phyloP scores from a whole-genome alignment of 305 asterid genomes.

The Fraxinus velutina region DNA sequence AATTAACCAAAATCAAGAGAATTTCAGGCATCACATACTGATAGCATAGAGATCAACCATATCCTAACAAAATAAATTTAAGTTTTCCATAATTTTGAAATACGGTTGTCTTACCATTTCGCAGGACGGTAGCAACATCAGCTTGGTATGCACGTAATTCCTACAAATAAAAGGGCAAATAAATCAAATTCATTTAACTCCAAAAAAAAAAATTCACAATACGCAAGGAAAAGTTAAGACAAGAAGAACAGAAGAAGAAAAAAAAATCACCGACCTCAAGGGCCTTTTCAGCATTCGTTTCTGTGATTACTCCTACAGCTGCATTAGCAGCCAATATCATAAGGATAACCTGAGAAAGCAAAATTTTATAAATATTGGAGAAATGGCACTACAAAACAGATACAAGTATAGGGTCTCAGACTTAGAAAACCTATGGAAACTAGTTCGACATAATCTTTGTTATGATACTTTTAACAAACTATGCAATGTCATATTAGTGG shows the following conservation, averaged over 20 bases:
- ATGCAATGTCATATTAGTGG: neutral
- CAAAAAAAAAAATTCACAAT: constrained; percentile 8
- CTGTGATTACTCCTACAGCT: constrained; percentile 95
- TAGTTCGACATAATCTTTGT: neutral
- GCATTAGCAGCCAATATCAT: constrained; percentile 99
- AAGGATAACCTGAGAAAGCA: constrained; percentile 64
- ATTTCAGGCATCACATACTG: constrained; percentile 1
- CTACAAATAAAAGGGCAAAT: constrained; percentile 39
- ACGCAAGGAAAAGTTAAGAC: constrained; percentile 10
- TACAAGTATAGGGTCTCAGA: constrained; percentile 13
- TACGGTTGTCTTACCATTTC: constrained; percentile 61
- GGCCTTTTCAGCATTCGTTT: constrained; percentile 98
- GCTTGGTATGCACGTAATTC: constrained; percentile 98
- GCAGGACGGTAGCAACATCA: constrained; percentile 87
- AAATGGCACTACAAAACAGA: neutral
- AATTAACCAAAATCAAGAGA: neutral
- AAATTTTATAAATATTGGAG: constrained; percentile 15
- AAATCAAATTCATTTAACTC: constrained; percentile 4
- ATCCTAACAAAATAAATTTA: constrained; percentile 5
- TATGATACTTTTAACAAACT: neutral
- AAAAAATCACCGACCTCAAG: constrained; percentile 65
- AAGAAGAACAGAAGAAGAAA: neutral
- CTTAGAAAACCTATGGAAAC: constrained; percentile 5
- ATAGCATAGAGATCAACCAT: constrained; percentile 4
- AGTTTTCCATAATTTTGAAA: constrained; percentile 18